These are phyloP conservation scores for Taiozyma onychis DNA, from an alignment of 1,139 yeast genomes.

Conservation along the genomic window DNA sequence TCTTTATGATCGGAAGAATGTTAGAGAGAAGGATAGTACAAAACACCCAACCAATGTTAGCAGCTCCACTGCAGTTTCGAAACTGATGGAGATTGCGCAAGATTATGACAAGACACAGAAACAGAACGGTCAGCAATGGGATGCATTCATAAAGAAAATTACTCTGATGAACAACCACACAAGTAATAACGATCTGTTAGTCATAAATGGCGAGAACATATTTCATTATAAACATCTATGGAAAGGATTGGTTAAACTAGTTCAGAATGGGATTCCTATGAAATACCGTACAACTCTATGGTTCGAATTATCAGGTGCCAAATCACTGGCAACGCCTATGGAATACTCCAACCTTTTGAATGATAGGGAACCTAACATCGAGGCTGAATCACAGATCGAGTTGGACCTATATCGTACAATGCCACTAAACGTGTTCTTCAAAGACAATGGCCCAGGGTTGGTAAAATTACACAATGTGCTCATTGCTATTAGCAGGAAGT, in stretches of 20 bases:
- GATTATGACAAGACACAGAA: constrained; percentile 32
- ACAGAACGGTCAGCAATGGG: constrained; percentile 33
- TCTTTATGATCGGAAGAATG: constrained; percentile 25
- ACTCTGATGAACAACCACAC: constrained; percentile 11
- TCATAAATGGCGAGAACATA: constrained; percentile 18
- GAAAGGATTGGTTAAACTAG: constrained; percentile 33
- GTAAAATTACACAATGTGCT: constrained; percentile 43
- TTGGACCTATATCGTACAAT: constrained; percentile 52
- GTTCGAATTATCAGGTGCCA: constrained; percentile 52
- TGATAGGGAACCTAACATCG: constrained; percentile 23
- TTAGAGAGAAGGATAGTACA: constrained; percentile 1
- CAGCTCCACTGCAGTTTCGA: constrained; percentile 12
- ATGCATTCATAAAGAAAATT: constrained; percentile 26
- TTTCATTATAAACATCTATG: constrained; percentile 22
- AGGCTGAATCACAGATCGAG: constrained; percentile 46
- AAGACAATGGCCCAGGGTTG: constrained; percentile 50
- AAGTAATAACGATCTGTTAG: constrained; percentile 14
- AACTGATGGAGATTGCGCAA: constrained; percentile 31
- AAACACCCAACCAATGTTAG: not conserved
- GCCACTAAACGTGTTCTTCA: constrained; percentile 50
- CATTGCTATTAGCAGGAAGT: constrained; percentile 47
- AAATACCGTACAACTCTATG: constrained; percentile 44
- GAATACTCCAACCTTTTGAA: constrained; percentile 34
- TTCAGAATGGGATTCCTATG: constrained; percentile 43
- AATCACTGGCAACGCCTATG: constrained; percentile 41